Conservation (phyloP, 2,329 filamentous ascomycete species). For the Trichothecium roseum region DNA sequence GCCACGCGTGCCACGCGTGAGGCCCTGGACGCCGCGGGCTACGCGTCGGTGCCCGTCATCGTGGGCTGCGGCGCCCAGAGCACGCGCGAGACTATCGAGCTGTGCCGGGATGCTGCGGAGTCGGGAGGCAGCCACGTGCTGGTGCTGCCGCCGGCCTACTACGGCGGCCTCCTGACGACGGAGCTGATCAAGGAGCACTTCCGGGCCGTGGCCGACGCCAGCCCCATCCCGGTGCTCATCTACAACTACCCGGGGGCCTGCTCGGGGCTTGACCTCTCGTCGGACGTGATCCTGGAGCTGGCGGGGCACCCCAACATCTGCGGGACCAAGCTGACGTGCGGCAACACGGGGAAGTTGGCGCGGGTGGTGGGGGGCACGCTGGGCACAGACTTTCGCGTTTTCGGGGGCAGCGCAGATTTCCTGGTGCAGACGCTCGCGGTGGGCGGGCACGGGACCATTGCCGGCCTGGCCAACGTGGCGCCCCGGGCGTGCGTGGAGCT, state of each 20-base stretch:
- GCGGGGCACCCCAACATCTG: constrained; percentile 46
- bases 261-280: constrained; percentile 45
- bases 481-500: constrained; percentile 55
- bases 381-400: constrained; percentile 46
- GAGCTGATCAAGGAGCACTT: constrained; percentile 53
- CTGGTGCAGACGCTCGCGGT: constrained; percentile 59
- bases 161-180: constrained; percentile 47
- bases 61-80: constrained; percentile 62
- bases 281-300: constrained; percentile 43
- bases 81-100: constrained; percentile 54
- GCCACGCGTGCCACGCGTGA: constrained; percentile 52
- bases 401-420: constrained; percentile 66
- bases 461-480: constrained; percentile 60
- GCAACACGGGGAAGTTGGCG: constrained; percentile 51
- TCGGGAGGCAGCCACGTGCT: constrained; percentile 59
- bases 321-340: constrained; percentile 53
- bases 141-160: constrained; percentile 60
- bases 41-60: constrained; percentile 47
- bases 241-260: constrained; percentile 55
- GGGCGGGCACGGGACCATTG: constrained; percentile 62
- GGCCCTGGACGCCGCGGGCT: constrained; percentile 47
- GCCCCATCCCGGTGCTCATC: constrained; percentile 48
- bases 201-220: constrained; percentile 44
- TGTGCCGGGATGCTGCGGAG: constrained; percentile 52
- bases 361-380: constrained; percentile 34